phyloP scores from a whole-genome alignment of 2,329 filamentous ascomycete genomes.

The Monilinia vaccinii-corymbosi region DNA sequence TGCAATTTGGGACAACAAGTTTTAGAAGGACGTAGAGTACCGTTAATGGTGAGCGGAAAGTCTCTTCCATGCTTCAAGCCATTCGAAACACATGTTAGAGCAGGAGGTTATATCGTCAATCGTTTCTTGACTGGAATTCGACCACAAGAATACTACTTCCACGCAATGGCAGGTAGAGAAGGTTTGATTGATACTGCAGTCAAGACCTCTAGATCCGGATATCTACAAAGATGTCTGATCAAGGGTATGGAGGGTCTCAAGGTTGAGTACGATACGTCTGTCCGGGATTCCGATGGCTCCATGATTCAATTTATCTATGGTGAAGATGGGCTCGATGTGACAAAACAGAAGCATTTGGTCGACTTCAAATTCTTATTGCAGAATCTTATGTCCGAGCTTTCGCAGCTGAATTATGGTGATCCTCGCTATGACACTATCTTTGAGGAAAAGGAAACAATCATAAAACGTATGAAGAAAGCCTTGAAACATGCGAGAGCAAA shows the following conservation, averaged over 20 bases:
- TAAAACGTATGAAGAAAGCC: conserved; percentile 67
- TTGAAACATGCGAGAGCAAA: conserved; percentile 59
- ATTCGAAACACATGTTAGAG: conserved; percentile 80
- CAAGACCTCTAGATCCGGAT: conserved; percentile 94
- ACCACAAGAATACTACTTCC: conserved; percentile 97
- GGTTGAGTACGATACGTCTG: conserved; percentile 88
- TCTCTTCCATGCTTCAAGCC: conserved; percentile 88
- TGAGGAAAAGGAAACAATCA: conserved; percentile 52
- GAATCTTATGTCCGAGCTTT: conserved; percentile 73
- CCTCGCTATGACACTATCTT: conserved; percentile 50
- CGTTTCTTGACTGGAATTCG: conserved; percentile 97
- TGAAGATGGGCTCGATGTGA: conserved; percentile 89
- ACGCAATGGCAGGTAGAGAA: conserved; percentile 98
- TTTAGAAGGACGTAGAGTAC: conserved; percentile 87
- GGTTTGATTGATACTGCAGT: conserved; percentile 98
- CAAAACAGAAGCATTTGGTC: conserved; percentile 83
- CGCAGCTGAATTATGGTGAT: conserved; percentile 61
- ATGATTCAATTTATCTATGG: conserved; percentile 94
- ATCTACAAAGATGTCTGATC: conserved; percentile 92
- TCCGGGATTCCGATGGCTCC: conserved; percentile 86
- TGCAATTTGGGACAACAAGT: conserved; percentile 97
- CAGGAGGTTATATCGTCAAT: conserved; percentile 87
- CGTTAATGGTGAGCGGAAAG: conserved; percentile 96
- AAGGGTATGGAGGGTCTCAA: conserved; percentile 96
- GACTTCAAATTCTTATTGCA: conserved; percentile 86